Evolutionary conservation across 2,329 filamentous ascomycete genomes (phyloP).

Genomic region (Trichoderma guizhouense): DNA sequence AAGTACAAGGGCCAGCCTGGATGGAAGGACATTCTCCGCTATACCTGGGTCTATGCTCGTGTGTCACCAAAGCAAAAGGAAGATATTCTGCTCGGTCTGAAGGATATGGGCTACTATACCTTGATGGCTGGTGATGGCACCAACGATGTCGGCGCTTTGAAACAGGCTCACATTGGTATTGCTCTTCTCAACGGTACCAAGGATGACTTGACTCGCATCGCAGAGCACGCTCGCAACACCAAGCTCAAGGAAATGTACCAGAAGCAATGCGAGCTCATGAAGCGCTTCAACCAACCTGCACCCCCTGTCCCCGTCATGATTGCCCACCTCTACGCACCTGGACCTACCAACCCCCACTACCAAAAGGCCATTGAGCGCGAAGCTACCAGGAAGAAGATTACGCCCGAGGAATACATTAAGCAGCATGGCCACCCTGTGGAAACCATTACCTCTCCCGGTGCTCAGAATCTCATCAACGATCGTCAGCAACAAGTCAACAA

Average conservation of each 20-base stretch:
- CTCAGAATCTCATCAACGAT: slow-evolving; percentile 57
- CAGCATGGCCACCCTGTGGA: slow-evolving; percentile 53
- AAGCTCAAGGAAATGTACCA: slow-evolving; percentile 99
- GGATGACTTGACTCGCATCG: slow-evolving; percentile 86
- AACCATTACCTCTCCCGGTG: slow-evolving; percentile 64
- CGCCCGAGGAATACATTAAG: slow-evolving; percentile 55
- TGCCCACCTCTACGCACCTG: slow-evolving; percentile 90
- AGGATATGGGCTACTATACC: slow-evolving; percentile 95
- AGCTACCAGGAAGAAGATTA: slow-evolving; percentile 71
- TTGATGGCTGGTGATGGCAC: slow-evolving; percentile 98
- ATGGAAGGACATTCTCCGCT: slow-evolving; percentile 72
- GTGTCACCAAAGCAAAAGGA: slow-evolving; percentile 99
- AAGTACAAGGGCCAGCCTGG: slow-evolving; percentile 81
- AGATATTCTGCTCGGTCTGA: slow-evolving; percentile 92
- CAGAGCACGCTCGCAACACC: slow-evolving; percentile 87
- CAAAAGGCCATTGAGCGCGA: slow-evolving; percentile 87
- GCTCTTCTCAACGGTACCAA: slow-evolving; percentile 92
- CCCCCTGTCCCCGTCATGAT: slow-evolving; percentile 93
- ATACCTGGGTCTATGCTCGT: slow-evolving; percentile 96
- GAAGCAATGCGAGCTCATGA: slow-evolving; percentile 90
- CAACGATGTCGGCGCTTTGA: slow-evolving; percentile 95
- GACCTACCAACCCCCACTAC: slow-evolving; percentile 89
- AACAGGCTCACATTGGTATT: slow-evolving; percentile 96
- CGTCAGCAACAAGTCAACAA: slow-evolving; percentile 64
- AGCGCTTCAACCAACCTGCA: slow-evolving; percentile 86